A percentile compares a stretch with the other conserved stretches of the same genome.
Conservation (phyloP, 768 basidiomycete species). For the Lactarius deliciosus region DNA sequence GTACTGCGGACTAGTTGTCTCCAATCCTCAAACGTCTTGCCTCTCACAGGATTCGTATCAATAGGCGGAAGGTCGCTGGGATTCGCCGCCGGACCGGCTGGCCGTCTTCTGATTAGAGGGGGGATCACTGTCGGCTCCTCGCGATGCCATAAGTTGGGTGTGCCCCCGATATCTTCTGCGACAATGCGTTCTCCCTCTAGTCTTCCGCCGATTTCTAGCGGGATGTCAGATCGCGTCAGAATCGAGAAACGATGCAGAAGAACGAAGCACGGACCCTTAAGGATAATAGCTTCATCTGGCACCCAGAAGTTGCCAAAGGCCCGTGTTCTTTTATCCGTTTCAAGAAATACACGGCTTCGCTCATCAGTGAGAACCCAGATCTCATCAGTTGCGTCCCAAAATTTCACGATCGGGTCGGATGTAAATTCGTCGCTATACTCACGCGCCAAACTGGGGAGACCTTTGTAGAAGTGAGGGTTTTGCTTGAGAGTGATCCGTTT, state of each 20-base stretch:
- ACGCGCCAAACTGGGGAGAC: background rate
- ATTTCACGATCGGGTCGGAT: background rate
- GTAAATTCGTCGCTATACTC: background rate
- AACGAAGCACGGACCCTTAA: conserved; percentile 3
- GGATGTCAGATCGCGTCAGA: background rate
- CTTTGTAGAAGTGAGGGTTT: conserved; percentile 19
- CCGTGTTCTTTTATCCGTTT: background rate
- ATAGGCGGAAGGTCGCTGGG: background rate
- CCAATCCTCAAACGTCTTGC: conserved; percentile 10
- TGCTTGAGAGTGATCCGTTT: conserved; percentile 14
- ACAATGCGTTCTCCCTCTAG: conserved; percentile 10
- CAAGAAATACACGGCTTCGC: conserved; percentile 13
- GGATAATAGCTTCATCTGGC: conserved; percentile 4
- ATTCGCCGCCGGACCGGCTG: background rate
- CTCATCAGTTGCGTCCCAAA: background rate
- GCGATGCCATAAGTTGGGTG: conserved; percentile 1
- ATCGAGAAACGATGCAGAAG: background rate
- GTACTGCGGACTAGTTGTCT: conserved; percentile 2
- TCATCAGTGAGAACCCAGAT: conserved; percentile 15
- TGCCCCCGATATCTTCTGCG: background rate
- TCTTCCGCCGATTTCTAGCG: conserved; percentile 5
- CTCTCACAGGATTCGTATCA: background rate
- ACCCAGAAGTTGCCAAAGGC: conserved; percentile 19
- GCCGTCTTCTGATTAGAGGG: too few species aligned
- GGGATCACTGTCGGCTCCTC: background rate